Evolutionary conservation across 495 filamentous ascomycete genomes (phyloP).

Genomic region (Xylaria nigripes): DNA sequence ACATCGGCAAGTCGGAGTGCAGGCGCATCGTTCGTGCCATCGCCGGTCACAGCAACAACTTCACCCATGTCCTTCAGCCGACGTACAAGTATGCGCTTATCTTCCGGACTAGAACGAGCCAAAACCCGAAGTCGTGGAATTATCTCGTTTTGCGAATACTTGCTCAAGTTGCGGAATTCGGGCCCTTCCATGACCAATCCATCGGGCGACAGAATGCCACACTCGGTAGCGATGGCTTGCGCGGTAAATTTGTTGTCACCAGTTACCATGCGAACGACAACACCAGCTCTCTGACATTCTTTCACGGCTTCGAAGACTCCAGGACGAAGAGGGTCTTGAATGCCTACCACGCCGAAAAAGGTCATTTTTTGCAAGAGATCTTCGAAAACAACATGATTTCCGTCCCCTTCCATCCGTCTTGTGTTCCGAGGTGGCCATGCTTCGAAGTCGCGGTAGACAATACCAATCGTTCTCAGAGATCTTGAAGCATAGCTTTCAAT

Average conservation of each 20-base stretch:
- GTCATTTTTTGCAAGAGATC: conserved; percentile 65
- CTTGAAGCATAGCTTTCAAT: conserved; percentile 72
- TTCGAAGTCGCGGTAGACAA: conserved; percentile 82
- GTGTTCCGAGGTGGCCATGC: conserved; percentile 73
- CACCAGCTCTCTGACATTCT: conserved; percentile 67
- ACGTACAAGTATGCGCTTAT: conserved; percentile 73
- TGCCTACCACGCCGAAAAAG: conserved; percentile 72
- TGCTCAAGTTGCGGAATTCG: conserved; percentile 68
- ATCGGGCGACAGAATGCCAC: conserved; percentile 69
- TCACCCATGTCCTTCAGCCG: conserved; percentile 66
- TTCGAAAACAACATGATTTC: conserved; percentile 65
- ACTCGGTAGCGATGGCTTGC: conserved; percentile 72
- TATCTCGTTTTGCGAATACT: conserved; percentile 59
- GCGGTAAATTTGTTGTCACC: conserved; percentile 80
- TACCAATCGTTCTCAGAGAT: conserved; percentile 79
- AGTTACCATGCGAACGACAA: conserved; percentile 85
- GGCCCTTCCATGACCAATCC: conserved; percentile 78
- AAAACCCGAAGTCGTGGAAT: conserved; percentile 74
- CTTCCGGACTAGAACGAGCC: conserved; percentile 79
- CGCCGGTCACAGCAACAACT: conserved; percentile 81
- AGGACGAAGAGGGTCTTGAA: conserved; percentile 78
- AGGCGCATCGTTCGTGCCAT: conserved; percentile 86
- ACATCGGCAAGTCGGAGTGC: conserved; percentile 80
- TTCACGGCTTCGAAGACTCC: conserved; percentile 70
- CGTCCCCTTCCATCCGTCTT: conserved; percentile 56